These are phyloP conservation scores for Talaromyces islandicus DNA, from an alignment of 2,329 filamentous ascomycete genomes.

Conservation along the genomic window DNA sequence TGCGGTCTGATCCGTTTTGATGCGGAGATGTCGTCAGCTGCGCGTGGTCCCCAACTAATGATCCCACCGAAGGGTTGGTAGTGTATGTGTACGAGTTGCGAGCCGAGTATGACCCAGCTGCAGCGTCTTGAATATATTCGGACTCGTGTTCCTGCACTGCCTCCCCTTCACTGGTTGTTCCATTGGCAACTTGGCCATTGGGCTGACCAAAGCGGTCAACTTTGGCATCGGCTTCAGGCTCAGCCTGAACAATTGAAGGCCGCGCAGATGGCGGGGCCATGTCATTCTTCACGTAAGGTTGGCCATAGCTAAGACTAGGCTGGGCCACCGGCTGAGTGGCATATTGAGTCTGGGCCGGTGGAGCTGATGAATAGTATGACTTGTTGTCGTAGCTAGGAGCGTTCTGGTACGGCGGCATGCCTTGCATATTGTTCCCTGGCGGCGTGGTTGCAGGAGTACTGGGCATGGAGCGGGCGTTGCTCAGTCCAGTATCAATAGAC, in stretches of 20 bases:
- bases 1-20: slow-evolving; percentile 73
- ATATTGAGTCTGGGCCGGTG: slow-evolving; percentile 64
- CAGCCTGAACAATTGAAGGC: slow-evolving; percentile 51
- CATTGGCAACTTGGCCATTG: slow-evolving; percentile 49
- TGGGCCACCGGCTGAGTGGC: slow-evolving; percentile 54
- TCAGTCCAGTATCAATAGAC: slow-evolving; percentile 73
- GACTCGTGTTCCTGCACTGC: slow-evolving; percentile 63
- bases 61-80: slow-evolving; percentile 57
- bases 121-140: slow-evolving; percentile 82
- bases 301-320: slow-evolving; percentile 65
- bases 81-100: slow-evolving; percentile 73
- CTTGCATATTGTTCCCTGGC: slow-evolving; percentile 68
- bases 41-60: slow-evolving; percentile 64
- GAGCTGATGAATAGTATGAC: slow-evolving; percentile 68
- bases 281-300: slow-evolving; percentile 71
- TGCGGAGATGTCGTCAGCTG: slow-evolving; percentile 78
- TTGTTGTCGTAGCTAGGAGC: slow-evolving; percentile 70
- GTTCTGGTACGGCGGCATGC: slow-evolving; percentile 70
- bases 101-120: slow-evolving; percentile 63
- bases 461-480: slow-evolving; percentile 77
- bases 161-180: slow-evolving; percentile 60
- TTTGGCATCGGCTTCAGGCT: slow-evolving; percentile 61
- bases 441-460: slow-evolving; percentile 88
- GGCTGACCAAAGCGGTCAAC: slow-evolving; percentile 59
- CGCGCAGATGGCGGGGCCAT: slow-evolving; percentile 75